phyloP scores from a whole-genome alignment of 2,329 filamentous ascomycete genomes.

The Fusarium sp. region DNA sequence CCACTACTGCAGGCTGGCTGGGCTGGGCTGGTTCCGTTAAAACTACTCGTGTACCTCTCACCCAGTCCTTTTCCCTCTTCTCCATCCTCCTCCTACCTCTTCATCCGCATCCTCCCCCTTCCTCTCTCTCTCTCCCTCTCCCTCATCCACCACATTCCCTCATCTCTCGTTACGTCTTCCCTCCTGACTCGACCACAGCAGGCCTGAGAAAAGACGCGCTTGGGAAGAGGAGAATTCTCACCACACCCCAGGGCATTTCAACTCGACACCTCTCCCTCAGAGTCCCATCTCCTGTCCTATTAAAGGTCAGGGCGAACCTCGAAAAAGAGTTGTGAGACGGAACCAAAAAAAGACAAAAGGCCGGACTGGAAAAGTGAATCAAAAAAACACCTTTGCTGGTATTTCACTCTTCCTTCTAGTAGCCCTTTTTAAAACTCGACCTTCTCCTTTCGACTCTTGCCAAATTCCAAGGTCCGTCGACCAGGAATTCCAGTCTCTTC shows the following conservation, averaged over 20 bases:
- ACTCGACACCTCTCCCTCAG: conserved; percentile 38
- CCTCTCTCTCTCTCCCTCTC: conserved; percentile 42
- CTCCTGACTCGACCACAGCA: conserved; percentile 58
- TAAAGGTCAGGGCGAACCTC: conserved; percentile 44
- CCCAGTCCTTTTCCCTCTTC: conserved; percentile 68
- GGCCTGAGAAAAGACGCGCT: conserved; percentile 50
- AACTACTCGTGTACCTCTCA: conserved; percentile 57
- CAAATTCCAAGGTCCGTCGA: conserved; percentile 59
- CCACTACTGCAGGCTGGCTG: conserved; percentile 15
- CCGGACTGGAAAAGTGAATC: conserved; percentile 48
- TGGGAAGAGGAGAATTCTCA: conserved; percentile 52
- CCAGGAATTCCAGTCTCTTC: conserved; percentile 56
- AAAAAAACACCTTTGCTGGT: conserved; percentile 55
- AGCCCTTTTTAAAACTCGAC: conserved; percentile 27
- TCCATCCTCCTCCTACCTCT: conserved; percentile 66
- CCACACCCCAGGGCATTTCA: conserved; percentile 36
- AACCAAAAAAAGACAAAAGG: conserved; percentile 31
- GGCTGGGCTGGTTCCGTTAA: conserved; percentile 47
- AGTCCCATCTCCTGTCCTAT: conserved; percentile 40
- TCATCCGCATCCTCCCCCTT: conserved; percentile 57
- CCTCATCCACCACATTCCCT: conserved; percentile 67
- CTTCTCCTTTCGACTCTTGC: conserved; percentile 37
- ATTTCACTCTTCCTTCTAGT: conserved; percentile 50
- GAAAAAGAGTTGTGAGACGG: conserved; percentile 43
- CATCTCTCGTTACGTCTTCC: conserved; percentile 60